Conservation (phyloP, 345 rosid genomes). For the Linum tenue region DNA sequence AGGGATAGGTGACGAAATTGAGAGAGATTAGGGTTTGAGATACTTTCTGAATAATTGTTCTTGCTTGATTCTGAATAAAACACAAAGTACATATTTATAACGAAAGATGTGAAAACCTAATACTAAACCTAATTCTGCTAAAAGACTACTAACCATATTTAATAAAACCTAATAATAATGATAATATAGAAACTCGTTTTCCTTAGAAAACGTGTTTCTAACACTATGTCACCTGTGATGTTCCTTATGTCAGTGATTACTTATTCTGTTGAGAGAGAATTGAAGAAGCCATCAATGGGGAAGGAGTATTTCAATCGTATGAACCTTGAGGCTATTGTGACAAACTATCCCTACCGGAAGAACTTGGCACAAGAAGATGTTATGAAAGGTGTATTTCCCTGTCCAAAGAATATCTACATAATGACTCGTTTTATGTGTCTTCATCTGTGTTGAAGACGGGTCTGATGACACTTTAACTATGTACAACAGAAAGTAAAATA, state of each 20-base stretch:
- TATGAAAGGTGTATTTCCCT: slow-evolving; percentile 50
- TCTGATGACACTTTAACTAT: slow-evolving; percentile 15
- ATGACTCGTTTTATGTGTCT: not conserved
- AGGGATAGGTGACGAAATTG: too few relatives aligned
- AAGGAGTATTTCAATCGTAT: slow-evolving; percentile 90
- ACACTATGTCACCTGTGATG: not conserved
- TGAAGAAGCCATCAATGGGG: slow-evolving; percentile 73
- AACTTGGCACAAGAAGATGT: slow-evolving; percentile 71
- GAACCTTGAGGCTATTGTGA: slow-evolving; percentile 87
- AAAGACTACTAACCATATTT: too few relatives aligned
- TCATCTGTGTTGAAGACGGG: slow-evolving; percentile 15
- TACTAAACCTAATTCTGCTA: too few relatives aligned
- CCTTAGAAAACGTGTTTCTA: too few relatives aligned
- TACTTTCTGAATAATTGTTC: too few relatives aligned
- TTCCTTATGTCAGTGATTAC: slow-evolving; percentile 15
- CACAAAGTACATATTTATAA: too few relatives aligned
- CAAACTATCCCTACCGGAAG: slow-evolving; percentile 73
- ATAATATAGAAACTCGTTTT: too few relatives aligned
- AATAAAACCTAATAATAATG: too few relatives aligned
- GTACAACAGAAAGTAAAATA: slow-evolving; percentile 59
- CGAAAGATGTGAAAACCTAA: too few relatives aligned
- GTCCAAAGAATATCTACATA: slow-evolving; percentile 8
- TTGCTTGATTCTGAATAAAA: too few relatives aligned
- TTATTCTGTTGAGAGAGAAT: slow-evolving; percentile 58
- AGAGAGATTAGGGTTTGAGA: too few relatives aligned